Evolutionary conservation across 2,329 filamentous ascomycete species (phyloP), one percentile per base, ranked within the genome.

Genomic region (Monosporascus sp.): DNA sequence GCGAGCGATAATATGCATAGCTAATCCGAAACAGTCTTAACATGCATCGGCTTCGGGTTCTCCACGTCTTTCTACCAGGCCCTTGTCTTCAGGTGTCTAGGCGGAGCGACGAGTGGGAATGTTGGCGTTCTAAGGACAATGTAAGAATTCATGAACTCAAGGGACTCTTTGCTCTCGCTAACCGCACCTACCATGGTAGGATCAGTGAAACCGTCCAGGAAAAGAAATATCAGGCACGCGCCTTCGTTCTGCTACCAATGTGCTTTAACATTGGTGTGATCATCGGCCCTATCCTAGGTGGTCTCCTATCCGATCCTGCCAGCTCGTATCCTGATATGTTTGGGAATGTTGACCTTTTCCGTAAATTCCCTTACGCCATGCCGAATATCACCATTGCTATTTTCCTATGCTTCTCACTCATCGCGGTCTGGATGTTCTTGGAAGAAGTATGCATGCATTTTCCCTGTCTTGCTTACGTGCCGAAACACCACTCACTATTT

Each of bases 51-150:
- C 0, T 88, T 90, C 61, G 87, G 86, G 0, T 89, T 90, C 63
- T 84, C 84, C 3, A 79, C 75, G 31, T 81, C 75, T 5, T 90
- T 89, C 62, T 71, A 70, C 48, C 70, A 74, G 52, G 87, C 86
- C 0, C 73, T 87, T 6, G 69, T 83, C 24, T 90, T 87, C 66
- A 72, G 87, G 17, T 80, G 75, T 6, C 57, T 89, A 1, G 86
- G 85, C 2, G 88, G 88, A 0, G 76, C 80, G 17, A 73, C 89
- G 51, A 90, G 90, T 63, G 88, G 87, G 5, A 90, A 90, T 59
- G 78, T 88, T 7, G 87, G 87, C 0, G 86, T 90, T 0, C 81
- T 90, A 77, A 75, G 87, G 59, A 90, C 87, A 3, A 88, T 90
- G 84, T 73, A 60, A 53, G 69, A 50, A 14, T 45, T n/a, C 35